phyloP scores from a whole-genome alignment of 2,329 filamentous ascomycete genomes.

The Biscogniauxia sp. region DNA sequence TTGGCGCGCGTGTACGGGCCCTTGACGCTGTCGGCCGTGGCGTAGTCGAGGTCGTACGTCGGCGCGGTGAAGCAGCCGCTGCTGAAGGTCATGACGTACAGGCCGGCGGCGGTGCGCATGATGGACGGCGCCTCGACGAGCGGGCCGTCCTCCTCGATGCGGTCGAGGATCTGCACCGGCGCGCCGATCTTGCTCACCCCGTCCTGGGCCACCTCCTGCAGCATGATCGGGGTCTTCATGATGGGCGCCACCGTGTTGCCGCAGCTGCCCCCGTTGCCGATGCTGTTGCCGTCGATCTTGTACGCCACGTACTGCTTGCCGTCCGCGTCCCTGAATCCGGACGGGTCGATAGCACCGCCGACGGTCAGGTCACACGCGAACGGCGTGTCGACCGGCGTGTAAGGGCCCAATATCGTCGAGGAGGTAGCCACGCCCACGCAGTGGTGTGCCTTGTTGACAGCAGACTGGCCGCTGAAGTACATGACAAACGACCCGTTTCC shows the following conservation, averaged over 20 bases:
- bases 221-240: constrained; percentile 52
- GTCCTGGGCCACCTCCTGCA: constrained; percentile 50
- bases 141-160: constrained; percentile 46
- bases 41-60: constrained; percentile 59
- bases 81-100: constrained; percentile 62
- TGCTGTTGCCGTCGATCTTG: constrained; percentile 64
- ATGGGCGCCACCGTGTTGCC: constrained; percentile 42
- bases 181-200: constrained; percentile 53
- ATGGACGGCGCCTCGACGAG: constrained; percentile 62
- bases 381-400: constrained; percentile 43
- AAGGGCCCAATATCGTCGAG: constrained; percentile 49
- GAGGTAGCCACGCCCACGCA: constrained; percentile 59
- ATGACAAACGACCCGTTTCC: constrained; percentile 54
- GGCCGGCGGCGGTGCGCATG: constrained; percentile 42
- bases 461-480: constrained; percentile 55
- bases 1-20: constrained; percentile 38
- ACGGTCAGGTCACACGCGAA: constrained; percentile 50
- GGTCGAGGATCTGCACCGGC: constrained; percentile 46
- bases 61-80: constrained; percentile 56
- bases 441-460: constrained; percentile 41
- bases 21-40: constrained; percentile 40
- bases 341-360: constrained; percentile 63
- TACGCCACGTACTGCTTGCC: constrained; percentile 59
- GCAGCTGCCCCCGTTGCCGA: constrained; percentile 44
- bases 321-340: constrained; percentile 55